A percentile compares a stretch with the other conserved stretches of the same genome.
Conservation (phyloP, 305 asterid species). For the Fraxinus platypoda region DNA sequence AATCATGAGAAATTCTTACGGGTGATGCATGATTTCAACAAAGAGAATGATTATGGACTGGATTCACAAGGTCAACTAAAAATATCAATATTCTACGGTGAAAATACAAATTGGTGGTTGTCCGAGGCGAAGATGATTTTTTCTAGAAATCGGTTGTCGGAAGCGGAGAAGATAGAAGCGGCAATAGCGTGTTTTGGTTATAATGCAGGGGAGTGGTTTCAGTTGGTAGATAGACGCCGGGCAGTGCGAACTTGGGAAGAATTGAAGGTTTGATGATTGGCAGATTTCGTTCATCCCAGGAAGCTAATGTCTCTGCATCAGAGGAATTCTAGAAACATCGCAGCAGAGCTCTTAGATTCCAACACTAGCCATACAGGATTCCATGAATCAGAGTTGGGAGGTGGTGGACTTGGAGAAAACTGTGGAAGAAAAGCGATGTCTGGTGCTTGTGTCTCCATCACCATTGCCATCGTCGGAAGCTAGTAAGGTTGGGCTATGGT, state of each 20-base stretch:
- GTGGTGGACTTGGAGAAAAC: not conserved
- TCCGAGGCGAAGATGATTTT: not conserved
- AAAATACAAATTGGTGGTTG: not conserved
- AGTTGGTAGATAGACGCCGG: not conserved
- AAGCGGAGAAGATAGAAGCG: not conserved
- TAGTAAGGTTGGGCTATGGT: not conserved
- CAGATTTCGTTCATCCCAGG: not conserved
- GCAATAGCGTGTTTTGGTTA: not conserved
- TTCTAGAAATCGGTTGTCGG: not conserved
- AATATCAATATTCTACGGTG: not conserved
- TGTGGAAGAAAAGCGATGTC: not conserved
- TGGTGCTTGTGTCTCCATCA: not conserved
- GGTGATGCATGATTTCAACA: not conserved
- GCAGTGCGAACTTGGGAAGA: not conserved
- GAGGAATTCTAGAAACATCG: not conserved
- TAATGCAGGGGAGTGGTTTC: not conserved
- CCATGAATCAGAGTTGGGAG: not conserved
- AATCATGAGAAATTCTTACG: no score
- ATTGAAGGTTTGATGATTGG: not conserved
- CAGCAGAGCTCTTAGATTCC: not conserved
- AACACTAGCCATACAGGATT: not conserved
- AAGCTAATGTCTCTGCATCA: not conserved
- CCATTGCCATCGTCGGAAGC: no score
- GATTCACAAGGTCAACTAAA: not conserved
- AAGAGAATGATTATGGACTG: not conserved